phyloP scores from a whole-genome alignment of 306 rosid genomes.

The Medicago truncatula region MtrunA17r5.0-ANR NC_053044.1:55732001-55732500 shows the following conservation, averaged over 20 bases:
- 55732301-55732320: background rate
- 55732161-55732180: constrained; percentile 25
- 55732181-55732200: constrained; percentile 99
- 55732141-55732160: constrained; percentile 11
- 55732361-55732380: background rate
- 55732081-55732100: constrained; percentile 21
- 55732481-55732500: background rate
- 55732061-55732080: background rate
- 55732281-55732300: constrained; percentile 26
- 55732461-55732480: background rate
- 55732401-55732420: background rate
- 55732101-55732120: constrained; percentile 24
- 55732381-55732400: background rate
- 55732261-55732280: constrained; percentile 76
- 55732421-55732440: background rate
- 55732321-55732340: background rate
- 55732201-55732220: constrained; percentile 96
- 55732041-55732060: constrained; percentile 3
- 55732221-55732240: constrained; percentile 89
- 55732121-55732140: constrained; percentile 24
- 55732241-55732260: constrained; percentile 99
- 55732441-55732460: background rate
- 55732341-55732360: background rate
- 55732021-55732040: constrained; percentile 34
- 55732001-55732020: constrained; percentile 27